Base-by-base conservation (phyloP, 805 yeast genomes). In the Brettanomyces custersianus region DNA sequence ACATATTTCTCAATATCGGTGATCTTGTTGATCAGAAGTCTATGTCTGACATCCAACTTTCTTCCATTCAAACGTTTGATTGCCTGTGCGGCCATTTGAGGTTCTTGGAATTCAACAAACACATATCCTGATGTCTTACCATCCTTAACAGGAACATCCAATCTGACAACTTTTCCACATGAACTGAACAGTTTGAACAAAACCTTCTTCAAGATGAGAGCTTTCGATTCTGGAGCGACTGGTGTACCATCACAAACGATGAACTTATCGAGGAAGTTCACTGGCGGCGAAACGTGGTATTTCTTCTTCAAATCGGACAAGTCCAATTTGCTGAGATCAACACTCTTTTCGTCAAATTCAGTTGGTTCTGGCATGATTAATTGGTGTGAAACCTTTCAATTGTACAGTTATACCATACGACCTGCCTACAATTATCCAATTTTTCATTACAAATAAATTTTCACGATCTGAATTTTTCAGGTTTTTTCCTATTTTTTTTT, bases 201-300 rank as follows among this genome's bases (percentile, higher is more conserved):
- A 31, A 94, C 96, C 59, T 85, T 88, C 47, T 78, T 72, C 55
- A 92, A 72, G 40, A 83, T 76, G 38, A 86, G 83, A 35, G 78
- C 83, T 63, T 92, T 92, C 36, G 85, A 59, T 55, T 80, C 94
- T 40, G 96, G 95, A 19, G 95, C 95, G 42, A 86, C 68, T 47
- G 99, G 99, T 9, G 95, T 88, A 33, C 98, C 98, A 57, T 87
- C 96, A 35, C 86, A 81, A 21, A 90, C 83, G 39, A 90, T 76
- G 54, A 75, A 87, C 51, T 74, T 74, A 52, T 84, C 95, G 39
- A 83, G 68, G 34, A 77, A 73, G 39, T 69, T 63, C 35, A 73
- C 75, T 36, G 71, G 75, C 38, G 74, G 71, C 35, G 56, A 51
- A 34, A 81, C 77, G 18, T 72, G 60, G 59, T 71, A 86, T 60